Evolutionary conservation across 495 filamentous ascomycete species (phyloP).

Genomic region (Neurospora terricola): DNA sequence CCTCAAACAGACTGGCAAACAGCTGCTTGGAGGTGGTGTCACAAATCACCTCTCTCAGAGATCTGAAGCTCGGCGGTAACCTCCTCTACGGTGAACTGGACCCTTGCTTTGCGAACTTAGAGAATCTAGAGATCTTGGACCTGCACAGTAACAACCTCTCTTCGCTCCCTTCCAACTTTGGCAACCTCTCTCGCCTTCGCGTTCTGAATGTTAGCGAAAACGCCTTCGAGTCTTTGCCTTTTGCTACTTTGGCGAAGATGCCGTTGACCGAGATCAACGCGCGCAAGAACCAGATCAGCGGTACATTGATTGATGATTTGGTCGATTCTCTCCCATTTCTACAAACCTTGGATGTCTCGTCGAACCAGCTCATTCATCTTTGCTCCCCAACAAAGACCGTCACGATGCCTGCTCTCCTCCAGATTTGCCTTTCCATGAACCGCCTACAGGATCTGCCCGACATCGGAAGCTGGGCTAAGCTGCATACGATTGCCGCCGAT

Average conservation of each 20-base stretch:
- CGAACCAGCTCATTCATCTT: conserved; percentile 55
- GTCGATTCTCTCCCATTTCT: conserved; percentile 50
- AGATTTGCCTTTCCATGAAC: conserved; percentile 66
- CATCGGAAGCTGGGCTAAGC: conserved; percentile 57
- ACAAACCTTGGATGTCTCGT: conserved; percentile 64
- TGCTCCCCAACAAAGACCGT: conserved; percentile 20
- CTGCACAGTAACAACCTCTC: conserved; percentile 72
- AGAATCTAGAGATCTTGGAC: conserved; percentile 67
- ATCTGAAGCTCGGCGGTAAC: conserved; percentile 78
- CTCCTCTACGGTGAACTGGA: conserved; percentile 55
- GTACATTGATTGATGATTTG: conserved; percentile 54
- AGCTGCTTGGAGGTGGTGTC: conserved; percentile 59
- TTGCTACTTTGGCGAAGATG: conserved; percentile 52
- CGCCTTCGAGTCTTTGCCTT: conserved; percentile 55
- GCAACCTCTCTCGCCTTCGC: conserved; percentile 53
- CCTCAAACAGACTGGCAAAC: conserved; percentile 69
- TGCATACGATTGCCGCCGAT: conserved; percentile 64
- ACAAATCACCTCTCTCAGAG: conserved; percentile 58
- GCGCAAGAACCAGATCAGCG: conserved; percentile 70
- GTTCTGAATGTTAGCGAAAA: conserved; percentile 73
- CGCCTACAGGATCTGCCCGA: conserved; percentile 61
- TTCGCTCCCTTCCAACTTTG: conserved; percentile 59
- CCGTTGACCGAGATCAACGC: conserved; percentile 65
- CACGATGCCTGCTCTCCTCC: conserved; percentile 58
- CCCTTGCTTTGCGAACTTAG: conserved; percentile 45